A percentile compares a stretch with the other conserved stretches of the same genome.
Conservation (phyloP, 257 asterid species). For the Solanum sitiens region DNA sequence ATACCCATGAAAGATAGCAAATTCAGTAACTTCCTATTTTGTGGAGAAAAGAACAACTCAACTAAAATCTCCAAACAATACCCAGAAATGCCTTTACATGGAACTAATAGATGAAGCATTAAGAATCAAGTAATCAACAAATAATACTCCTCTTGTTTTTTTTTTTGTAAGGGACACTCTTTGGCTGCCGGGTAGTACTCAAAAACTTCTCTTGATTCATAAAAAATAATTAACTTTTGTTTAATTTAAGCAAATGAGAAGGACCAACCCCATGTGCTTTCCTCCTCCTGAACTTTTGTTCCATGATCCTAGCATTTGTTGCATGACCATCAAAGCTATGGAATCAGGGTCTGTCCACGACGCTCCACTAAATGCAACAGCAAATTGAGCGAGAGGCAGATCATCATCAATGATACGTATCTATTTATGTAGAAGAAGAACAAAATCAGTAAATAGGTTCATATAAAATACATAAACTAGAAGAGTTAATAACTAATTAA, state of each 20-base stretch:
- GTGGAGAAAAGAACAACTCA: background rate
- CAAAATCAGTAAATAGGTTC: background rate
- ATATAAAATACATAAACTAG: background rate
- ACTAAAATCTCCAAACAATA: background rate
- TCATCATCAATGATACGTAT: constrained; percentile 81
- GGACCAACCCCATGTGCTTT: constrained; percentile 76
- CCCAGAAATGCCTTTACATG: background rate
- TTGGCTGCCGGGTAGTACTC: background rate
- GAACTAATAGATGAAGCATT: background rate
- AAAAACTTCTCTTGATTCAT: background rate
- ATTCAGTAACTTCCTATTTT: background rate
- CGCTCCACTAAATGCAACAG: constrained; percentile 84
- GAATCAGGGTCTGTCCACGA: constrained; percentile 94
- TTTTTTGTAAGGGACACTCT: background rate
- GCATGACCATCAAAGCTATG: constrained; percentile 82
- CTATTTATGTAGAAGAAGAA: constrained; percentile 15
- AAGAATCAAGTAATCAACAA: background rate
- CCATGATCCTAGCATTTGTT: constrained; percentile 81
- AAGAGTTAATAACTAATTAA: background rate
- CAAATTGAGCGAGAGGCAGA: constrained; percentile 68
- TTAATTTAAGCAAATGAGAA: background rate
- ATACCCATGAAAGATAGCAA: constrained; percentile 6
- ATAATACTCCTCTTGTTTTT: background rate
- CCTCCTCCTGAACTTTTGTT: constrained; percentile 62
- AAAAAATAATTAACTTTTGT: background rate